A percentile compares a stretch with the other conserved stretches of the same genome.
phyloP scores from a whole-genome alignment of 2,329 filamentous ascomycete species.

The Niveomyces coronatus region DNA sequence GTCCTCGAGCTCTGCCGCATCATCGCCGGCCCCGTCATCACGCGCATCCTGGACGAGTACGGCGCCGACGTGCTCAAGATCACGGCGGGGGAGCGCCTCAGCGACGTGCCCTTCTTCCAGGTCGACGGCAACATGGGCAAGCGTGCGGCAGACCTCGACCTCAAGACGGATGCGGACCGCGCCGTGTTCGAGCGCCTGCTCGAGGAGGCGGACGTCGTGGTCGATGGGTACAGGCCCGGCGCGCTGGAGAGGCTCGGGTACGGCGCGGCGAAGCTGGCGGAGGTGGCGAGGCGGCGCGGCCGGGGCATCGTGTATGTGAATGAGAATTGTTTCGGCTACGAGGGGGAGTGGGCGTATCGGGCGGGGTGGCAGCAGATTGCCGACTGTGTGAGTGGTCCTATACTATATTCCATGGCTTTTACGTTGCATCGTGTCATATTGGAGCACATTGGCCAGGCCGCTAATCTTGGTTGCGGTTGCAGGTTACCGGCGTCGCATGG shows the following conservation, averaged over 20 bases:
- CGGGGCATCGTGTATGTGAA: conserved; percentile 58
- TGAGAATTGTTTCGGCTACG: conserved; percentile 61
- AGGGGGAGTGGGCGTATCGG: conserved; percentile 48
- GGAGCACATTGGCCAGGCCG: no score
- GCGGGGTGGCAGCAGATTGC: conserved; percentile 66
- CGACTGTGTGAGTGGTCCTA: conserved; percentile 38
- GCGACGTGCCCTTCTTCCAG: conserved; percentile 63
- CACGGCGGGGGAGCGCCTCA: conserved; percentile 55
- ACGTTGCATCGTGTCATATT: no score
- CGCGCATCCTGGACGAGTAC: conserved; percentile 61
- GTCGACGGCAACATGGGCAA: conserved; percentile 65
- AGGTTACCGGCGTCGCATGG: conserved; percentile 47
- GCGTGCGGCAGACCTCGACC: conserved; percentile 52
- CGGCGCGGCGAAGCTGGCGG: conserved; percentile 41
- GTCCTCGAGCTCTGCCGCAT: conserved; percentile 67
- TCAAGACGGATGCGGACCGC: conserved; percentile 45
- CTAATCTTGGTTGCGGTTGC: no score
- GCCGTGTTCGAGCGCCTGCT: conserved; percentile 48
- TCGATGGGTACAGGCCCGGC: conserved; percentile 59
- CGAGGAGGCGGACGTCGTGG: conserved; percentile 51
- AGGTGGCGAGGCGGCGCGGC: conserved; percentile 41
- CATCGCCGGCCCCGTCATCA: conserved; percentile 65
- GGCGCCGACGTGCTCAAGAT: conserved; percentile 66
- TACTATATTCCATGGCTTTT: not conserved
- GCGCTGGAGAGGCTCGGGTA: conserved; percentile 55